Conservation (phyloP, 306 rosid genomes). For the Trifolium pratense region DNA sequence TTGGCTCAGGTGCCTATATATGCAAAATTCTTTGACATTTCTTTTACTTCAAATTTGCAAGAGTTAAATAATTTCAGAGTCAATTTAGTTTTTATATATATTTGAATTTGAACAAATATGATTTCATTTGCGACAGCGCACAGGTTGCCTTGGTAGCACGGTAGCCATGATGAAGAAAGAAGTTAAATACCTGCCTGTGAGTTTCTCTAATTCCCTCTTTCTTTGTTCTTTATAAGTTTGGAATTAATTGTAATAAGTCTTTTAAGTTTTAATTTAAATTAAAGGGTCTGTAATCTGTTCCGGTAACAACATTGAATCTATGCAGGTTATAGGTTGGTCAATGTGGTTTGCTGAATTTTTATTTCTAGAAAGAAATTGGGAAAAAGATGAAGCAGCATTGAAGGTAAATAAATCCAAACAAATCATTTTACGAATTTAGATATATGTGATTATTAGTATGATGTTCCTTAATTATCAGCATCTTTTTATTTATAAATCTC, state of each 20-base stretch:
- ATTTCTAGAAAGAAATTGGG: conserved; percentile 85
- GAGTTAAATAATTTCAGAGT: background rate
- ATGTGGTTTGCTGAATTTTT: conserved; percentile 92
- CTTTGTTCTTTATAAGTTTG: background rate
- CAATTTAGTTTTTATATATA: background rate
- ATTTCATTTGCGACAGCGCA: conserved; percentile 56
- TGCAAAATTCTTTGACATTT: background rate
- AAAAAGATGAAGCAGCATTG: conserved; percentile 65
- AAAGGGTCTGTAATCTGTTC: background rate
- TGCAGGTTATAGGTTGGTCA: conserved; percentile 95
- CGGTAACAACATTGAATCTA: background rate
- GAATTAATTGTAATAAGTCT: background rate
- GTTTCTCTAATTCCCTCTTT: conserved; percentile 39
- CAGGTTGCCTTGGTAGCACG: conserved; percentile 89
- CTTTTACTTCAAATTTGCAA: conserved; percentile 22
- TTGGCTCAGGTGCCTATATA: conserved; percentile 75
- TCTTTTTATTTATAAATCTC: conserved; percentile 16
- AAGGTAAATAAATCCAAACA: conserved; percentile 56
- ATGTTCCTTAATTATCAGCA: background rate
- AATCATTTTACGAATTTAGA: background rate
- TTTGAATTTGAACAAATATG: conserved; percentile 17
- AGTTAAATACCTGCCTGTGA: conserved; percentile 73
- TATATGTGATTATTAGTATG: background rate
- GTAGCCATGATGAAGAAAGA: conserved; percentile 84
- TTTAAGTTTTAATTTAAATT: background rate